Base-by-base conservation (phyloP, 2,329 filamentous ascomycete species). In the Phialemonium atrogriseum region DNA sequence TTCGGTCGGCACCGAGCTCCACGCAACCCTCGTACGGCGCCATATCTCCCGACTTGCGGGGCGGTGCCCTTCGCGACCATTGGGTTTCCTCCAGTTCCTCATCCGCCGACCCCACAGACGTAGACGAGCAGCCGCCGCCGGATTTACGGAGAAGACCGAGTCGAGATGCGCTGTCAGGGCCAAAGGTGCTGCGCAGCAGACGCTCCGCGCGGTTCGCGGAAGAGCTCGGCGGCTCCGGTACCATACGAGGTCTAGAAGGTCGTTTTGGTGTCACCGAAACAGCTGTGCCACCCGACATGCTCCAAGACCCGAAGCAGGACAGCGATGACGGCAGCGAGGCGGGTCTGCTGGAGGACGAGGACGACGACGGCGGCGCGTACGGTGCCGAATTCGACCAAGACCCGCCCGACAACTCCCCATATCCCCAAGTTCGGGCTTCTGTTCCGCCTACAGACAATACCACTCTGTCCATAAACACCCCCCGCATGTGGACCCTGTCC, bases 401-500 rank as follows among this genome's bases (percentile, higher is more conserved):
- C 38, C 70, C 72, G 10, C 62, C 68, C 11, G 80, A 84, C 50
- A 79, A 86, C 54, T 85, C 81, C 0, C 78, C 79, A 9, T 85
- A 89, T 51, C 66, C 84, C 27, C 80, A 85, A 51, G 85, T 91
- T 22, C 76, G 84, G 35, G 84, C 84, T 26, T 86, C 83, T 0
- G 84, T 91, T 7, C 68, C 81, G 10, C 77, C 83, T 4, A 79
- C 74, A 19, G 84, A 91, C 57, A 76, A 91, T 49, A 77, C 70
- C 11, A 68, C 75, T 4, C 60, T 89, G n/a, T 89, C 84, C 7
- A 87, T 91, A 50, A 86, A 84, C 55, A 89, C 84, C 5, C 84
- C 84, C 22, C 83, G 85, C 33, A 91, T 91, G 84, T 91, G 84
- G 85, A 68, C 68, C 19, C 56, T 91, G 12, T 86, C 84, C n/a